These are phyloP conservation scores for Parmelia sp. DNA, from an alignment of 495 filamentous ascomycete species.

Conservation along the genomic window DNA sequence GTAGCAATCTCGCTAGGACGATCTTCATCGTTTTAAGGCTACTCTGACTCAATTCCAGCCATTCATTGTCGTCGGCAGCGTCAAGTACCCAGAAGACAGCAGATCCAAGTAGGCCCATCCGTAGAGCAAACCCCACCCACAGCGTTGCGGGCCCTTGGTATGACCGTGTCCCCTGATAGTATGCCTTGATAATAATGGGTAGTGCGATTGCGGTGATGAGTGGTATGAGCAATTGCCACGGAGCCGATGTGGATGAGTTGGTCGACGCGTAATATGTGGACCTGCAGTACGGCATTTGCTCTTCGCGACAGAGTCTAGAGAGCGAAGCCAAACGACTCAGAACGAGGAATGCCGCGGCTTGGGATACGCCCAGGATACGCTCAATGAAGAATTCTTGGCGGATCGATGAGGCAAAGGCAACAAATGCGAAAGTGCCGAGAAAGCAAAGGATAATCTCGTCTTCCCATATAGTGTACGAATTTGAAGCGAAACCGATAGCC, in stretches of 20 bases:
- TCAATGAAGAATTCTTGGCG: conserved; percentile 56
- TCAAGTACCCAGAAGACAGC: conserved; percentile 87
- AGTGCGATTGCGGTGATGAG: conserved; percentile 66
- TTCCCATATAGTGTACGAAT: conserved; percentile 99
- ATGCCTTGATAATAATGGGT: conserved; percentile 70
- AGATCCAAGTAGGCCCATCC: conserved; percentile 64
- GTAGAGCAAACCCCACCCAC: conserved; percentile 78
- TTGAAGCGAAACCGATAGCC: conserved; percentile 87
- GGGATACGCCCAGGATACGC: conserved; percentile 67
- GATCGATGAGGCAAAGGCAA: conserved; percentile 65
- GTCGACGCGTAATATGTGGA: conserved; percentile 94
- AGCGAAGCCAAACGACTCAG: conserved; percentile 79
- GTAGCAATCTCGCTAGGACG: conserved; percentile 66
- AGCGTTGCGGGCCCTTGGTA: conserved; percentile 76
- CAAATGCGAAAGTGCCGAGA: conserved; percentile 76
- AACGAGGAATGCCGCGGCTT: conserved; percentile 75
- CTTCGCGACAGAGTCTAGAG: conserved; percentile 90
- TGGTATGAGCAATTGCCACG: conserved; percentile 81
- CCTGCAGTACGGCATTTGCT: conserved; percentile 94
- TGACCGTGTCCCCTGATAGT: conserved; percentile 67
- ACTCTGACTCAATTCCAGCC: conserved; percentile 57
- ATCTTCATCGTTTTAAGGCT: conserved; percentile 67
- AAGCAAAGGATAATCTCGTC: conserved; percentile 92
- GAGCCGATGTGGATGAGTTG: conserved; percentile 84
- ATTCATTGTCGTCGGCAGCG: conserved; percentile 81